Base-by-base conservation (phyloP, 306 rosid species). In the Casuarina glauca region DNA sequence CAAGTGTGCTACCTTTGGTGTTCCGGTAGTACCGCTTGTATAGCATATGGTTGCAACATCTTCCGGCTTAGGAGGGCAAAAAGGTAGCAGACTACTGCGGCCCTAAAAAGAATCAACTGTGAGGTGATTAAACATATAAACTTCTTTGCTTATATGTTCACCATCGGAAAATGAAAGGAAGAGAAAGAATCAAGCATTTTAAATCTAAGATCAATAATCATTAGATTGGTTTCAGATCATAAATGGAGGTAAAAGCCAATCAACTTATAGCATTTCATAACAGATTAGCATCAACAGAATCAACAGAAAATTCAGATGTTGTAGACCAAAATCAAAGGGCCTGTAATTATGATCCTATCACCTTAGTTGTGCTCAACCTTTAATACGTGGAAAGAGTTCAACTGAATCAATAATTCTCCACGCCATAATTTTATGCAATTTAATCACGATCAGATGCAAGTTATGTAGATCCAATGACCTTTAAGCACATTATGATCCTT, bases 1-100 rank as follows among this genome's bases (percentile, higher is more conserved):
- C 13, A 66, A 66, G 48, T 41, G n/a, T 8, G 2, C 35, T 77
- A 93, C 99, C 97, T 96, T 96, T 57, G 99, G 99, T 52, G 97
- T 93, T 81, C 99, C 99, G 78, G 99, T 96, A 77, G 99, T 96
- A 76, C 99, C 99, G 80, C 99, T 95, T 8, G 99, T 95, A 82
- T 95, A 95, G 88, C 99, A 95, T 80, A 95, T 84, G 71, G 99
- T 93, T 81, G 94, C 96, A 66, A 91, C 77, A 83, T 95, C 99
- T 73, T 87, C 90, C 53, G 98, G 91, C 63, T 90, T 91, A 64
- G 99, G 97, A 0, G 94, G 96, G 85, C 82, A 67, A 85, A 95
- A 95, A 62, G 93, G 98, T 80, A 85, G 93, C 73, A 80, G 83
- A 79, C 84, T 93, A 81, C 89, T 77, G 63, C 83, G 74, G 71